Base-by-base conservation (phyloP, 768 basidiomycete species). In the Hygrophoropsis aurantiaca region DNA sequence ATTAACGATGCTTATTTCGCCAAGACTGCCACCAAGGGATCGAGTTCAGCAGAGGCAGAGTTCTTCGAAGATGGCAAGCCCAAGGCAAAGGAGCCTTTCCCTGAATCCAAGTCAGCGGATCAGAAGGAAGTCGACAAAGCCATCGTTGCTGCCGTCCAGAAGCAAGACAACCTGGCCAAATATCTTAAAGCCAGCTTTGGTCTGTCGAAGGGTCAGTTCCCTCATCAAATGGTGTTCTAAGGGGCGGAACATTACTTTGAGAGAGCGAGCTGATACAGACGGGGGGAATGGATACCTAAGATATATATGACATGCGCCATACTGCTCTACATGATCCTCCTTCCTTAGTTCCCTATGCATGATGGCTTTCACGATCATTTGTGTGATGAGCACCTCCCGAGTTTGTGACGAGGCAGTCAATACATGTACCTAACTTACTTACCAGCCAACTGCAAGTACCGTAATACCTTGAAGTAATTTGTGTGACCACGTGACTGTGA, bases 51-150 rank as follows among this genome's bases (percentile, higher is more conserved):
- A 55, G 97, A 99, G 79, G 87, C 85, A 57, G 95, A 97, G 70
- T 99, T 98, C 80, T 98, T 99, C 66, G 81, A 85, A 64, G 91
- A 88, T 57, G 93, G 92, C 65, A 90, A 90, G 75, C 88, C 88
- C 54, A 92, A 93, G 74, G 79, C 80, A 63, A 94, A 92, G 76
- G 87, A 87, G 62, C 70, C 87, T 15, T 82, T 92, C 72, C 84
- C 94, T 19, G 88, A 86, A 60, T 79, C 88, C 64, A 93, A 91
- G 78, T 81, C 88, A 40, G 79, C 82, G 44, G 91, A 91, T 71
- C 97, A 99, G 78, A 97, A 94, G 80, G 81, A 74, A 53, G 71
- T 92, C 49, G 93, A 94, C 72, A 78, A 78, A 64, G 80, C 77
- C 35, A 70, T 99, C 59, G 69, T 97, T 55, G 81, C 84, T 50